Conservation (phyloP, 2,329 filamentous ascomycete genomes). For the Byssochlamys sp. region DNA sequence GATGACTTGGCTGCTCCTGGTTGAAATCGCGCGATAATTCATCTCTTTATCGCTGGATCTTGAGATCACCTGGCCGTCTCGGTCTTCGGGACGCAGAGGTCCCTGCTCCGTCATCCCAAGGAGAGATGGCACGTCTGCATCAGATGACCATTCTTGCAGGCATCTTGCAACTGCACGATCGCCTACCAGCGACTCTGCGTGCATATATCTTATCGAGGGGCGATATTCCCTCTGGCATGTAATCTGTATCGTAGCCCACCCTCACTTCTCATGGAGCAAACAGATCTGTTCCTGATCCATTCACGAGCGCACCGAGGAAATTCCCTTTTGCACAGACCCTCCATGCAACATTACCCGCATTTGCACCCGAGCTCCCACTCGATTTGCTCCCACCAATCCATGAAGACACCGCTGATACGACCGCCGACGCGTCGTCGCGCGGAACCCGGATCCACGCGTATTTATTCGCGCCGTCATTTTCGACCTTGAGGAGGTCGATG, state of each 20-base stretch:
- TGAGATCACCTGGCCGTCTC: too few species aligned
- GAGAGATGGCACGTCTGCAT: too few species aligned
- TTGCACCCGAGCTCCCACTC: conserved; percentile 2
- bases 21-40: neutral
- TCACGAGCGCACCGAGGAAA: conserved; percentile 24
- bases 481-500: conserved; percentile 38
- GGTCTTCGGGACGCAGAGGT: too few species aligned
- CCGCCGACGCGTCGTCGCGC: conserved; percentile 33
- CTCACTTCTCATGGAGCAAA: conserved; percentile 20
- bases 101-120: too few species aligned
- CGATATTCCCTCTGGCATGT: neutral
- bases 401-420: conserved; percentile 37
- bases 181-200: neutral
- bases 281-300: conserved; percentile 25
- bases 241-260: neutral
- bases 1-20: neutral
- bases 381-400: conserved; percentile 30
- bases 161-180: neutral
- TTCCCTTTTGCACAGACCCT: conserved; percentile 30
- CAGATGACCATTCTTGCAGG: neutral
- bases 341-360: conserved; percentile 24
- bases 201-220: neutral
- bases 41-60: too few species aligned
- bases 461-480: conserved; percentile 7
- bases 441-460: conserved; percentile 37